Evolutionary conservation across 306 rosid species (phyloP), one percentile per base, ranked within the genome.

Genomic region (Castanospermum australe): DNA sequence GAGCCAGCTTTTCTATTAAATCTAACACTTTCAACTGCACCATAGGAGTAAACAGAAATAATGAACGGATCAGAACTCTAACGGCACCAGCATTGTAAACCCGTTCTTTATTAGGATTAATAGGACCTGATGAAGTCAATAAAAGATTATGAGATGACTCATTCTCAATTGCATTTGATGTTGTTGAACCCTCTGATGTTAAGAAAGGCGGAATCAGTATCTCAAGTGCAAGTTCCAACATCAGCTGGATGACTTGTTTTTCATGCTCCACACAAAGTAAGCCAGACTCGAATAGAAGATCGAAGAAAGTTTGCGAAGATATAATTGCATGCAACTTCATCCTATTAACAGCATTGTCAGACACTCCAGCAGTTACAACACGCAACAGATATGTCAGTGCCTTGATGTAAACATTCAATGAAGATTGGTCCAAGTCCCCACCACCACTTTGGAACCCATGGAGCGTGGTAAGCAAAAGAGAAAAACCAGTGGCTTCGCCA

Each of bases 401-500:
- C 86, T 88, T 93, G 21, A 87, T 67, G 57, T 83, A 86, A 81
- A 82, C 86, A 81, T 83, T 85, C 71, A 87, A 74, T 67, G 86
- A 80, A 79, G 97, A 80, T 66, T 86, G 93, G 73, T 88, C 93
- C 6, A 64, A 50, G 65, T 81, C 79, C 60, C 78, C 90, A 28
- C 87, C 91, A 25, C 86, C 91, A 79, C 87, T 88, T 91, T 93
- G 99, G 90, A 96, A 96, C 67, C 98, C 88, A 79, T 96, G 97
- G 65, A 96, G 97, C 42, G 94, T 87, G 17, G 99, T 96, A 59
- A 96, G 98, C 87, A 96, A 87, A 83, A 96, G 97, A 82, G 99
- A 93, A 84, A 96, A 96, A 55, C 99, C 98, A 35, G 99, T 96
- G 71, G 94, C 92, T 85, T 96, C 99, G 36, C 99, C 99, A 77